These are phyloP conservation scores for Magnusiomyces suaveolens DNA, from an alignment of 1,139 yeast genomes.

Conservation along the genomic window DNA sequence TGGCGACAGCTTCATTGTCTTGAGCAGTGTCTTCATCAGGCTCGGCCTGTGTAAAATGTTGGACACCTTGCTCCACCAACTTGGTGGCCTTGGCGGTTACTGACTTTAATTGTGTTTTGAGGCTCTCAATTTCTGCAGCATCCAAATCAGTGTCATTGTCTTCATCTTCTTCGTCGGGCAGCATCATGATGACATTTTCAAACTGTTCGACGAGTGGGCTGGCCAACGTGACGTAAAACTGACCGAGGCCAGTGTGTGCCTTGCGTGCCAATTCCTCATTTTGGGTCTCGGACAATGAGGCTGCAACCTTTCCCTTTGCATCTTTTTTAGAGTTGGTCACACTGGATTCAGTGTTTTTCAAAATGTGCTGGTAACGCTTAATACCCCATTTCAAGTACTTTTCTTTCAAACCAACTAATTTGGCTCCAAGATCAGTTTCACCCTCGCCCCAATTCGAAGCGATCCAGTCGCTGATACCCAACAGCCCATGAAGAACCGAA, in stretches of 20 bases:
- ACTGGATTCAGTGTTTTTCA: slow-evolving; percentile 10
- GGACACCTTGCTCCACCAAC: slow-evolving; percentile 47
- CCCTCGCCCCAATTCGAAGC: not conserved
- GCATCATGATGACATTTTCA: slow-evolving; percentile 30
- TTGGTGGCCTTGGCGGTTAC: slow-evolving; percentile 45
- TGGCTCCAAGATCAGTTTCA: not conserved
- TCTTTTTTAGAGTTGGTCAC: slow-evolving; percentile 18
- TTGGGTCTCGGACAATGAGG: slow-evolving; percentile 9
- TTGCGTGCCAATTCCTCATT: slow-evolving; percentile 16
- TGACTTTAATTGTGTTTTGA: slow-evolving; percentile 29
- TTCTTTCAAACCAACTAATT: slow-evolving; percentile 9
- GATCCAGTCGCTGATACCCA: not conserved
- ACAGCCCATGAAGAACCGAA: not conserved
- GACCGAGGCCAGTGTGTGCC: slow-evolving; percentile 31
- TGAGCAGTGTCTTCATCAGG: slow-evolving; percentile 49
- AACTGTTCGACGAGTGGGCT: slow-evolving; percentile 24
- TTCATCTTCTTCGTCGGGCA: slow-evolving; percentile 48
- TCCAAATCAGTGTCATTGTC: slow-evolving; percentile 36
- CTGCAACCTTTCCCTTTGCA: slow-evolving; percentile 8
- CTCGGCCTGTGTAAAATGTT: slow-evolving; percentile 48
- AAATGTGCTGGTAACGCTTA: slow-evolving; percentile 18
- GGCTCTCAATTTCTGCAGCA: slow-evolving; percentile 18
- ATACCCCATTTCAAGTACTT: slow-evolving; percentile 21
- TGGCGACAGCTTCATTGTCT: slow-evolving; percentile 46
- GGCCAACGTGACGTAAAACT: slow-evolving; percentile 30